phyloP scores from a whole-genome alignment of 768 basidiomycete species.

The Coprinopsis marcescibilis region DNA sequence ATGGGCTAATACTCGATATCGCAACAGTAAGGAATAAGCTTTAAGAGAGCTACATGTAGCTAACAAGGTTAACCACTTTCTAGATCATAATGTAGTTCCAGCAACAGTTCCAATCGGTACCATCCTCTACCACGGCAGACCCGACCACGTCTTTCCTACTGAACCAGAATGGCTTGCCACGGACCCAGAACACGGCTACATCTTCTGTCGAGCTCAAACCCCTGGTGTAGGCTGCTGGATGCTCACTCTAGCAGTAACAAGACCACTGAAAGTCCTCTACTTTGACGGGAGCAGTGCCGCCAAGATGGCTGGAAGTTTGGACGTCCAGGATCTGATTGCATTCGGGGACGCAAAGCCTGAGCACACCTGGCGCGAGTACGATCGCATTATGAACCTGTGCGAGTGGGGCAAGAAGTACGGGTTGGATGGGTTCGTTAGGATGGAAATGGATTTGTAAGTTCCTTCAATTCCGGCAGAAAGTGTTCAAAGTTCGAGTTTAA shows the following conservation, averaged over 20 bases:
- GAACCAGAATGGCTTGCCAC: conserved; percentile 14
- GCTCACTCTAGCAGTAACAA: conserved; percentile 33
- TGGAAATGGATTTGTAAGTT: conserved; percentile 47
- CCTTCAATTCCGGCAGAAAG: neutral
- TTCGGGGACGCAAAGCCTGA: conserved; percentile 30
- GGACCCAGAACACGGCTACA: conserved; percentile 21
- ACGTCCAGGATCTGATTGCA: conserved; percentile 41
- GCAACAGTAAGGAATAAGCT: too few relatives aligned
- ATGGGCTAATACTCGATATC: conserved; percentile 42
- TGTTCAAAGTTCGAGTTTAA: neutral
- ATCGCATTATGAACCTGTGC: conserved; percentile 29
- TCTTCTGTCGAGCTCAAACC: conserved; percentile 26
- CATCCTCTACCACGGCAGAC: conserved; percentile 31
- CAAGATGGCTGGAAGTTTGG: conserved; percentile 38
- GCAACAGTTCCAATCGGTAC: conserved; percentile 30
- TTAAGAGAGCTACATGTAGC: too few relatives aligned
- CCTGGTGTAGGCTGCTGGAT: conserved; percentile 15
- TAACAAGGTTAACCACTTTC: too few relatives aligned
- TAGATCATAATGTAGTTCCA: conserved; percentile 31
- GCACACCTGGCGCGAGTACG: conserved; percentile 26
- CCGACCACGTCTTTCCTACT: conserved; percentile 19
- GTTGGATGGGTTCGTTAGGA: conserved; percentile 45
- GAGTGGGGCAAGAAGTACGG: conserved; percentile 44
- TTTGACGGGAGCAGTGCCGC: conserved; percentile 48
- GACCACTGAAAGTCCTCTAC: conserved; percentile 41